Base-by-base conservation (phyloP, 768 basidiomycete genomes). In the Dentipellis sp. region DNA sequence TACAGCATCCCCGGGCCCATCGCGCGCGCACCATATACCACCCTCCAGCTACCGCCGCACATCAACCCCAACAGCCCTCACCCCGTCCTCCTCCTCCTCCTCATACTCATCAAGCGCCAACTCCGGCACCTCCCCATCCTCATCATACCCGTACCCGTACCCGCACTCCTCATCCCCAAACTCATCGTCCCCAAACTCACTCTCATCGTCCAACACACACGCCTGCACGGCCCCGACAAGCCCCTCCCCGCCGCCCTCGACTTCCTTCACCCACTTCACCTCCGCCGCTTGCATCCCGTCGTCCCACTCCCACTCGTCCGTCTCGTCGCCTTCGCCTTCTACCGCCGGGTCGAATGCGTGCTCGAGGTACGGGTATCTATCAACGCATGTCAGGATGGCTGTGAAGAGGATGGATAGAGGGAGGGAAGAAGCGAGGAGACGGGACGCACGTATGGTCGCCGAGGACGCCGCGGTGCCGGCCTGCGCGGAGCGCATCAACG, bases 371-470 rank as follows among this genome's bases (percentile, higher is more conserved):
- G 42, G 42, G 16, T 45, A 45, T n/a, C 42, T 45, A 16, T 16
- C 14, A 6, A 8, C 42, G 42, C 42, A 14, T 16, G 14, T 45
- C 42, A 45, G 42, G n/a, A n/a, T 7, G 14, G n/a, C n/a, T 16
- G 7, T 16, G 42, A 16, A 45, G 42, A 10, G 16, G 16, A 29
- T 3, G 16, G 16, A 29, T 3, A 29, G 5, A 14, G 42, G n/a
- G n/a, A 17, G 5, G 16, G n/a, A 3, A 16, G 1, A 17, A 8
- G 19, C 11, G 42, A 60, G n/a, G 16, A 16, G 1, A 17, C n/a
- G 19, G 42, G 42, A 60, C 61, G 10, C n/a, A 62, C 61, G 54
- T 48, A 8, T 62, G 61, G 23, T 62, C 61, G 29, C 47, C 54
- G 40, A 62, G 48, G 45, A 62, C 58, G 49, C 61, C 61, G 22